A percentile compares a stretch with the other conserved stretches of the same genome.
Evolutionary conservation across 768 basidiomycete species (phyloP).

Genomic region (Tulasnella calospora): DNA sequence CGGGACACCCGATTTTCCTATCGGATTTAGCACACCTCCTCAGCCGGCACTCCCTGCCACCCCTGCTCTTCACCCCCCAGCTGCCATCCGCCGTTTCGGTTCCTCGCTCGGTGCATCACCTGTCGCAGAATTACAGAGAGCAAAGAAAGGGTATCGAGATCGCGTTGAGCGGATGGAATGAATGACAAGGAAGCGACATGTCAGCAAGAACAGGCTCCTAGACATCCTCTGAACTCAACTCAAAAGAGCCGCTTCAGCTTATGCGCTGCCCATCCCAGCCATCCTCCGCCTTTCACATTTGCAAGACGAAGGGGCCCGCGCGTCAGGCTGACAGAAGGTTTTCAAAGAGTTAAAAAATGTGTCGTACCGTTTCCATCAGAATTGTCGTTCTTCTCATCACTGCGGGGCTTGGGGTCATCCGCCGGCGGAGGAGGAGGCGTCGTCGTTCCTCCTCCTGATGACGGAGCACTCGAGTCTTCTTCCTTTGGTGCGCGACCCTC

Average conservation of each 20-base stretch:
- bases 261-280: conserved; percentile 17
- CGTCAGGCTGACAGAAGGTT: conserved; percentile 20
- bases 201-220: not conserved
- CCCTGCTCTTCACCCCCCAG: not conserved
- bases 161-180: not conserved
- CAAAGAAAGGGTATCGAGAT: conserved; percentile 15
- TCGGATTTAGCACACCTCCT: not conserved
- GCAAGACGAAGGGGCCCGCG: conserved; percentile 11
- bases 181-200: not conserved
- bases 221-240: conserved; percentile 11
- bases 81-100: conserved; percentile 13
- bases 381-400: not conserved
- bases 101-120: conserved; percentile 17
- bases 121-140: not conserved
- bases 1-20: not conserved
- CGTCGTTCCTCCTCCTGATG: conserved; percentile 30
- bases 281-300: conserved; percentile 13
- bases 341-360: not conserved
- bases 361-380: conserved; percentile 8
- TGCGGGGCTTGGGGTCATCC: not conserved
- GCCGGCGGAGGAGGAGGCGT: conserved; percentile 10
- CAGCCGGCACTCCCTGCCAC: conserved; percentile 10
- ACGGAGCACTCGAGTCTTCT: not conserved
- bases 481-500: conserved; percentile 48
- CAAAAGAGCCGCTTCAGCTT: conserved; percentile 22